Percentiles rank a stretch among this genome's conserved stretches.
These are phyloP conservation scores for Botryosphaeria agaves DNA, from an alignment of 2,329 filamentous ascomycete species.

Conservation along the genomic window DNA sequence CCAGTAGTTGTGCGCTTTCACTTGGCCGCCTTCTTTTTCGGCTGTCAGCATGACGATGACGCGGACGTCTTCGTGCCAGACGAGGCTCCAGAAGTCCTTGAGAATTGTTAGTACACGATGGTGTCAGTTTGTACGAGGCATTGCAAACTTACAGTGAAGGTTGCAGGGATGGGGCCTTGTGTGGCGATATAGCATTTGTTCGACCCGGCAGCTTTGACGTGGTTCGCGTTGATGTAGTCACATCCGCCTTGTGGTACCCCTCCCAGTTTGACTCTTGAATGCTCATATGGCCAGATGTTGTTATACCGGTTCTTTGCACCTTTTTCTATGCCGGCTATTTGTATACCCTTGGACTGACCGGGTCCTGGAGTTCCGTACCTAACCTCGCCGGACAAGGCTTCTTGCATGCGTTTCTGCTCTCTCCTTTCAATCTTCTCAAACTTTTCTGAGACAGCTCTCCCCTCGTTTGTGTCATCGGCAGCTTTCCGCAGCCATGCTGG, in stretches of 20 bases:
- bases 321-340: conserved; percentile 85
- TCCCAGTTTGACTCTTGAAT: conserved; percentile 68
- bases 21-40: conserved; percentile 78
- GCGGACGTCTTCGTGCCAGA: conserved; percentile 93
- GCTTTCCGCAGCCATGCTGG: conserved; percentile 65
- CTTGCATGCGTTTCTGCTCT: conserved; percentile 85
- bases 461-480: conserved; percentile 48
- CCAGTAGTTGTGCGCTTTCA: conserved; percentile 96
- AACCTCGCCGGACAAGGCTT: conserved; percentile 48
- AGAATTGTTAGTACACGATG: background rate
- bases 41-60: conserved; percentile 95
- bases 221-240: conserved; percentile 92
- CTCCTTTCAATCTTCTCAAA: conserved; percentile 71
- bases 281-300: conserved; percentile 92
- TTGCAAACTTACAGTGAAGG: conserved; percentile 54
- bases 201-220: conserved; percentile 62
- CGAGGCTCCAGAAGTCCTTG: conserved; percentile 95
- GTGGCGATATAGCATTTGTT: conserved; percentile 92
- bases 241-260: conserved; percentile 50
- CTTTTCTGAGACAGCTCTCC: conserved; percentile 63
- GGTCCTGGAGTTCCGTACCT: conserved; percentile 31
- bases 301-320: conserved; percentile 94
- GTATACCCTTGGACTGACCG: conserved; percentile 31
- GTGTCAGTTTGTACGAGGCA: background rate
- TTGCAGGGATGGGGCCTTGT: conserved; percentile 82